Percentiles rank a stretch among this genome's conserved stretches.
These are phyloP conservation scores for Aspergillus cejpii DNA, from an alignment of 2,329 filamentous ascomycete species.

Conservation along the genomic window DNA sequence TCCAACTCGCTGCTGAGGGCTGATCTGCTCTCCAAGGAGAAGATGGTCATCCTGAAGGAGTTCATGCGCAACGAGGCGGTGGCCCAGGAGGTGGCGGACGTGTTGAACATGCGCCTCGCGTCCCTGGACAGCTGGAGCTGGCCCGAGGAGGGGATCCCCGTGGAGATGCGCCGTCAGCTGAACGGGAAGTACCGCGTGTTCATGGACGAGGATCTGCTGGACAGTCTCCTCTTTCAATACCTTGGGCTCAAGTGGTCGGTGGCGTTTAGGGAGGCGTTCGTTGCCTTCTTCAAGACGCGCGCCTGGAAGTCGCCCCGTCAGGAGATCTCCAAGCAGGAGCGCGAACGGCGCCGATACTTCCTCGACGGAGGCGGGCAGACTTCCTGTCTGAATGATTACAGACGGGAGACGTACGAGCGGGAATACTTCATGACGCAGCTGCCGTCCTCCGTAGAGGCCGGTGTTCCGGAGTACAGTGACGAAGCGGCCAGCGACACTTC, in stretches of 20 bases:
- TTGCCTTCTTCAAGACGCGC: slow-evolving; percentile 28
- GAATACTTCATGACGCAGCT: slow-evolving; percentile 54
- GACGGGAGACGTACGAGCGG: slow-evolving; percentile 35
- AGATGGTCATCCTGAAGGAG: slow-evolving; percentile 46
- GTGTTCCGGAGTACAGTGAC: slow-evolving; percentile 38
- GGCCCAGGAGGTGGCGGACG: slow-evolving; percentile 49
- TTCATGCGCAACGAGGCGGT: slow-evolving; percentile 47
- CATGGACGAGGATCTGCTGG: slow-evolving; percentile 54
- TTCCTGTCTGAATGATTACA: slow-evolving; percentile 25
- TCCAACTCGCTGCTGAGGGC: slow-evolving; percentile 47
- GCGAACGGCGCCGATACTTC: slow-evolving; percentile 43
- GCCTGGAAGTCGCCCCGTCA: slow-evolving; percentile 39
- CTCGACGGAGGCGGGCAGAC: slow-evolving; percentile 20
- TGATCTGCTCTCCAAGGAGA: slow-evolving; percentile 49
- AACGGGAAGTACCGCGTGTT: slow-evolving; percentile 55
- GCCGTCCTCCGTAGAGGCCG: slow-evolving; percentile 37
- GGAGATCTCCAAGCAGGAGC: slow-evolving; percentile 33
- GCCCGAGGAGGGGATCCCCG: slow-evolving; percentile 40
- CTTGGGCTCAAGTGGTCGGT: slow-evolving; percentile 49
- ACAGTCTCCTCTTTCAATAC: slow-evolving; percentile 51
- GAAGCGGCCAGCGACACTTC: slow-evolving; percentile 20
- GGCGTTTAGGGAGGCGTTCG: slow-evolving; percentile 42
- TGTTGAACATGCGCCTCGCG: slow-evolving; percentile 51
- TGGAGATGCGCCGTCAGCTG: slow-evolving; percentile 49
- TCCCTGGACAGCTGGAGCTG: slow-evolving; percentile 50